Percentiles rank a stretch among this genome's conserved stretches.
These are phyloP conservation scores for Plectosphaerella sp. DNA, from an alignment of 2,329 filamentous ascomycete species.

Conservation along the genomic window DNA sequence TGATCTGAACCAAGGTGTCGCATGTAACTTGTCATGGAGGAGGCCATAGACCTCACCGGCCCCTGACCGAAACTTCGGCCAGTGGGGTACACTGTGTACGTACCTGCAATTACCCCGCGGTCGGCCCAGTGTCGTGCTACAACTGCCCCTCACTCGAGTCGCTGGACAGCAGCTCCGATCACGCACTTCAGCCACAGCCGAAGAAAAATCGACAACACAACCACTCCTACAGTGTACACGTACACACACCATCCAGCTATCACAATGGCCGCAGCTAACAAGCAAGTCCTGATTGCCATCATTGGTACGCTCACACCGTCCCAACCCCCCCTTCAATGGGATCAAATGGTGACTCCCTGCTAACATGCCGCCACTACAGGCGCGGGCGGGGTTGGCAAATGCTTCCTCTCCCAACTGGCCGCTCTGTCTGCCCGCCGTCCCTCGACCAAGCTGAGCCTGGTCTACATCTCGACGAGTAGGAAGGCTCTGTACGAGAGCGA, in stretches of 20 bases:
- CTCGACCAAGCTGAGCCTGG: constrained; percentile 67
- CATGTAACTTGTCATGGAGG: too few relatives aligned
- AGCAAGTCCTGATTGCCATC: constrained; percentile 48
- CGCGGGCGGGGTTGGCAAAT: constrained; percentile 87
- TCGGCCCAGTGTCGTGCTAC: too few relatives aligned
- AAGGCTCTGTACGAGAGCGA: constrained; percentile 73
- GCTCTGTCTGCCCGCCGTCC: constrained; percentile 61
- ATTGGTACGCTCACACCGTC: constrained; percentile 32
- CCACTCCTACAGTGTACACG: not conserved
- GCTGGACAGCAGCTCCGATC: not conserved
- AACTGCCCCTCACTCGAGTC: not conserved
- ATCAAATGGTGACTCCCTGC: not conserved
- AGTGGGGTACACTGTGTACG: too few relatives aligned
- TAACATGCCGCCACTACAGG: constrained; percentile 44
- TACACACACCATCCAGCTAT: not conserved
- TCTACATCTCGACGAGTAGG: constrained; percentile 82
- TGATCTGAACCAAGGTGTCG: too few relatives aligned
- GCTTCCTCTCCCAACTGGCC: constrained; percentile 80
- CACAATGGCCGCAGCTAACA: constrained; percentile 35
- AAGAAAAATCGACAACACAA: not conserved
- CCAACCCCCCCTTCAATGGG: not conserved
- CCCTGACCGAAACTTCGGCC: too few relatives aligned
- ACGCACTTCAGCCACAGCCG: not conserved
- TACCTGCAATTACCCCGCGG: too few relatives aligned
- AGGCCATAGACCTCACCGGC: too few relatives aligned